Evolutionary conservation across 2,329 filamentous ascomycete genomes (phyloP).

Genomic region (Calcarisporium arbuscula): DNA sequence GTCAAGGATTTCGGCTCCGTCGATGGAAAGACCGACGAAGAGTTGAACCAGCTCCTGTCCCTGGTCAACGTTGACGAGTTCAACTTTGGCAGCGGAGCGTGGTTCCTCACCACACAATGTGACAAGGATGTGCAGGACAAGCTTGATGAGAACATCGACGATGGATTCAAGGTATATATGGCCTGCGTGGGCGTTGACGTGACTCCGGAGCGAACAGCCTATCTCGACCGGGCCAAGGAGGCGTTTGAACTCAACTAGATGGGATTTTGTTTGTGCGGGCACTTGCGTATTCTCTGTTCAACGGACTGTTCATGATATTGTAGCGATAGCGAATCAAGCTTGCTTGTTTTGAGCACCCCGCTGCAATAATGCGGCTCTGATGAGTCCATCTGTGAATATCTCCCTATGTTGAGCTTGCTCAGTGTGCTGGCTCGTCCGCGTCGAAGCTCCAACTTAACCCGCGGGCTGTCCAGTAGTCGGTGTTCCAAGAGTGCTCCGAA

Average conservation of each 20-base stretch:
- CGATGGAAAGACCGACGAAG: constrained; percentile 20
- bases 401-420: no score
- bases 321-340: no score
- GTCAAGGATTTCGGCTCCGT: constrained; percentile 21
- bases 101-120: constrained; percentile 45
- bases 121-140: constrained; percentile 19
- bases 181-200: constrained; percentile 35
- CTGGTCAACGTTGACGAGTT: constrained; percentile 41
- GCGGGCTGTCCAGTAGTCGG: no score
- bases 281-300: no score
- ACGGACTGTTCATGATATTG: no score
- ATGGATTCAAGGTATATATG: constrained; percentile 40
- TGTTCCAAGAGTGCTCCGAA: no score
- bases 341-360: no score
- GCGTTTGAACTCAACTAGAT: constrained; percentile 35
- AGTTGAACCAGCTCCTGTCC: constrained; percentile 34
- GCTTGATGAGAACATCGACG: constrained; percentile 31
- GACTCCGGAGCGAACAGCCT: constrained; percentile 27
- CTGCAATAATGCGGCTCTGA: no score
- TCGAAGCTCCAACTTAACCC: no score
- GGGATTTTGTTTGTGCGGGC: no score
- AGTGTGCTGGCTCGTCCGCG: no score
- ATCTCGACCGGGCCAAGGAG: constrained; percentile 39
- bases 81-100: constrained; percentile 48
- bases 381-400: no score